phyloP scores from a whole-genome alignment of 768 basidiomycete species.

The Coprinopsis cinerea region DNA sequence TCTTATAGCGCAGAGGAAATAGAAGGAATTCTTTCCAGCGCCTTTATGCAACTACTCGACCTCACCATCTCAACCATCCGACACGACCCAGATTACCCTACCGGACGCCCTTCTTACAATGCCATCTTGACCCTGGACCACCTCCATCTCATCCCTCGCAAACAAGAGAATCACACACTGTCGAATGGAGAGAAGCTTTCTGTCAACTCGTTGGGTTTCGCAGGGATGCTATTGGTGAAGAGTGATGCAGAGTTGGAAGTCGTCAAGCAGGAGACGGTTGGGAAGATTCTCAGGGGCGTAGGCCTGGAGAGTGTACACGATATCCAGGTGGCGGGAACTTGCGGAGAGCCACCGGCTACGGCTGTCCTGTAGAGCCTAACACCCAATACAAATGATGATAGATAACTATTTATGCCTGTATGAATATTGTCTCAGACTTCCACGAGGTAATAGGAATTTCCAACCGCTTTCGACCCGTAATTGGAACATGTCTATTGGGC shows the following conservation, averaged over 20 bases:
- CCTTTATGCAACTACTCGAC: conserved; percentile 72
- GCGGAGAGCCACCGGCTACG: background rate
- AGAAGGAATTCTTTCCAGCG: conserved; percentile 44
- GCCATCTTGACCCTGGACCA: conserved; percentile 78
- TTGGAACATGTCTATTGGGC: too few relatives aligned
- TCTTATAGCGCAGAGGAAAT: conserved; percentile 38
- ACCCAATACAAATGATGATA: too few relatives aligned
- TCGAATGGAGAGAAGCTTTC: conserved; percentile 50
- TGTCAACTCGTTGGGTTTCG: conserved; percentile 86
- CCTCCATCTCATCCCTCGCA: conserved; percentile 80
- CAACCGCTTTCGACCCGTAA: too few relatives aligned
- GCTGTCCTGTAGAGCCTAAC: too few relatives aligned
- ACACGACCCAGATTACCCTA: conserved; percentile 55
- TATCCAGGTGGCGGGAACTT: conserved; percentile 47
- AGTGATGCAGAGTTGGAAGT: conserved; percentile 70
- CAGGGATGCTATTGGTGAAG: conserved; percentile 85
- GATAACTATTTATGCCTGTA: too few relatives aligned
- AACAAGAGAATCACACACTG: conserved; percentile 51
- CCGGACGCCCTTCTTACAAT: conserved; percentile 74
- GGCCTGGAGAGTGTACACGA: conserved; percentile 66
- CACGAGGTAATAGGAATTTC: too few relatives aligned
- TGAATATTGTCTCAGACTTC: too few relatives aligned
- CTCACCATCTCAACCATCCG: conserved; percentile 69
- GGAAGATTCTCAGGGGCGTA: conserved; percentile 58
- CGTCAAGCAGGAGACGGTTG: conserved; percentile 57